These are phyloP conservation scores for Russula sp. DNA, from an alignment of 768 basidiomycete species.

Conservation along the genomic window DNA sequence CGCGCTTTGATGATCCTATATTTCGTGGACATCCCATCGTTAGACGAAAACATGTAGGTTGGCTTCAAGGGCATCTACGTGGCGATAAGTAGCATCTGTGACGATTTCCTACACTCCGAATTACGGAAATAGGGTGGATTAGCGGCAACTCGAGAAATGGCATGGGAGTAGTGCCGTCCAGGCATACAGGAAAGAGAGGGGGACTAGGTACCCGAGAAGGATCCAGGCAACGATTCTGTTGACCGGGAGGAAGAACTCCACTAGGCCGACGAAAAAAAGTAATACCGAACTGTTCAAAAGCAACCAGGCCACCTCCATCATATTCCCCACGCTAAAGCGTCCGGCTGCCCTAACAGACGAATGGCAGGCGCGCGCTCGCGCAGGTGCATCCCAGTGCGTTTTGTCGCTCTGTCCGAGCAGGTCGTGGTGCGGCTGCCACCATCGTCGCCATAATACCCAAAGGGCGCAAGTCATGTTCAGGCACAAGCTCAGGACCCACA, in stretches of 20 bases:
- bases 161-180: background rate
- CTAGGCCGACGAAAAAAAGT: background rate
- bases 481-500: background rate
- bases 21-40: too few species aligned
- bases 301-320: background rate
- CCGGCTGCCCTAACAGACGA: background rate
- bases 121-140: background rate
- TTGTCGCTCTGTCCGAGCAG: background rate
- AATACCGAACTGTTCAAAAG: background rate
- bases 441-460: background rate
- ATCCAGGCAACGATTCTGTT: background rate
- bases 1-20: too few species aligned
- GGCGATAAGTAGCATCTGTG: background rate
- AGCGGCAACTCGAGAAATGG: background rate
- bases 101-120: background rate
- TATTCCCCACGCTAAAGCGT: background rate
- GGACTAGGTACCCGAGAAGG: background rate
- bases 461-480: background rate
- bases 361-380: background rate
- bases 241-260: constrained; percentile 1
- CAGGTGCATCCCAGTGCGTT: background rate
- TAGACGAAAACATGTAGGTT: too few species aligned
- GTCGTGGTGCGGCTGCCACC: background rate
- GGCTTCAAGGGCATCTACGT: background rate
- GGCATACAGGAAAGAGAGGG: background rate